Conservation (phyloP, 257 asterid genomes). For the Ballota nigra region DNA sequence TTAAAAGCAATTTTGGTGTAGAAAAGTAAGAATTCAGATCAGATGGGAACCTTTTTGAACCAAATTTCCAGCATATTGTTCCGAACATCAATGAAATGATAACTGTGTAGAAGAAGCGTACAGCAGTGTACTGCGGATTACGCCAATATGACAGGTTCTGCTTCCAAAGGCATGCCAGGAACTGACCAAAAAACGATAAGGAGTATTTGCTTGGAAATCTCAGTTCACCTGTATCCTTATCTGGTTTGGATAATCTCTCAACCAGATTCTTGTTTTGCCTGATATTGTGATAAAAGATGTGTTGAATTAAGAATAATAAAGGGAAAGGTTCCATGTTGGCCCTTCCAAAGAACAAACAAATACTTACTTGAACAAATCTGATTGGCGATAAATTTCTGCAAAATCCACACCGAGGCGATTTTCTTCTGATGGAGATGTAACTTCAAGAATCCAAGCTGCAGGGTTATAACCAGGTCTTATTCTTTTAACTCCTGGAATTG, state of each 20-base stretch:
- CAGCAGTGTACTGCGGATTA: constrained; percentile 83
- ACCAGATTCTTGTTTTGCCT: constrained; percentile 72
- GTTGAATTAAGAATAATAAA: background rate
- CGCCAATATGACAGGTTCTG: constrained; percentile 90
- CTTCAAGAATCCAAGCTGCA: constrained; percentile 93
- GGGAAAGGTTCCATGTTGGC: background rate
- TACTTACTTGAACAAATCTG: constrained; percentile 54
- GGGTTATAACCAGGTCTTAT: constrained; percentile 79
- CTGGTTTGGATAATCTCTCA: constrained; percentile 65
- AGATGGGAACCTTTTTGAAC: constrained; percentile 63
- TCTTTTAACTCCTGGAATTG: constrained; percentile 55
- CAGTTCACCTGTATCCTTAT: constrained; percentile 50
- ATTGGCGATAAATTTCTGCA: constrained; percentile 62
- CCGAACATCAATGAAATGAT: constrained; percentile 85
- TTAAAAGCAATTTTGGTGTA: background rate
- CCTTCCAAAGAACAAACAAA: background rate
- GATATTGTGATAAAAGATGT: constrained; percentile 19
- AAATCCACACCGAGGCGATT: constrained; percentile 65
- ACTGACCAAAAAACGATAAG: constrained; percentile 65
- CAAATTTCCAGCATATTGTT: constrained; percentile 87
- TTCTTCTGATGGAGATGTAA: constrained; percentile 73
- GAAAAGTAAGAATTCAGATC: constrained; percentile 16
- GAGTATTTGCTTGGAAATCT: constrained; percentile 75
- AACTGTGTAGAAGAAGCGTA: constrained; percentile 77
- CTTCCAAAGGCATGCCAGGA: constrained; percentile 89